These are phyloP conservation scores for Ormosia semicastrata DNA, from an alignment of 306 rosid species.

Conservation along the genomic window DNA sequence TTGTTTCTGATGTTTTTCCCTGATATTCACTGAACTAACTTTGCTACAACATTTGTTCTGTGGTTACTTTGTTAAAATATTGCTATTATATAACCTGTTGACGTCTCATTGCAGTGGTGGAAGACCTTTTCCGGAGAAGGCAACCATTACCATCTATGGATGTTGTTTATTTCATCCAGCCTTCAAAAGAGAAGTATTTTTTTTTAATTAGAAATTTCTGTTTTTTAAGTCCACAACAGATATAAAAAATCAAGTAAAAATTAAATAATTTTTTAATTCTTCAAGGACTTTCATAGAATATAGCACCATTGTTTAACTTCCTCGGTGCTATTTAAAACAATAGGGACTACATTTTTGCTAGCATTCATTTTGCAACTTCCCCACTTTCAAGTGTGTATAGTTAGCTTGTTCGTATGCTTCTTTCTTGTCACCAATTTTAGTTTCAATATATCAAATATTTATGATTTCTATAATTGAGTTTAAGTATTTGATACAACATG, in stretches of 20 bases:
- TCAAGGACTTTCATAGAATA: not conserved
- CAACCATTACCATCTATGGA: constrained; percentile 94
- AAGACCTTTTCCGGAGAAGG: constrained; percentile 94
- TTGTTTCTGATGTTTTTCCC: not conserved
- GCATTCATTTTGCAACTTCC: not conserved
- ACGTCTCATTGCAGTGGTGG: constrained; percentile 76
- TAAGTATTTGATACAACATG: not conserved
- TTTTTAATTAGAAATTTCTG: constrained; percentile 11
- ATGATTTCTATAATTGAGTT: not conserved
- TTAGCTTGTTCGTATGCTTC: not conserved
- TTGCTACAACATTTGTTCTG: not conserved
- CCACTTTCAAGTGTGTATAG: not conserved
- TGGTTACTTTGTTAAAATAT: constrained; percentile 2
- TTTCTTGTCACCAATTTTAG: not conserved
- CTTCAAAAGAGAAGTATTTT: constrained; percentile 81
- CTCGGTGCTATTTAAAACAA: not conserved
- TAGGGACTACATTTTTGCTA: not conserved
- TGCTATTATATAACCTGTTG: constrained; percentile 4
- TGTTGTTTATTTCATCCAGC: constrained; percentile 90
- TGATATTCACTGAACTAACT: not conserved
- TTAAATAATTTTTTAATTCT: not conserved
- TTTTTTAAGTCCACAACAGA: not conserved
- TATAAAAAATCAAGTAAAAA: constrained; percentile 2
- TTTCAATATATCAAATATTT: not conserved
- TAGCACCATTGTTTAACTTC: not conserved